Conservation (phyloP, 768 basidiomycete genomes). For the Boletus huronensis region DNA sequence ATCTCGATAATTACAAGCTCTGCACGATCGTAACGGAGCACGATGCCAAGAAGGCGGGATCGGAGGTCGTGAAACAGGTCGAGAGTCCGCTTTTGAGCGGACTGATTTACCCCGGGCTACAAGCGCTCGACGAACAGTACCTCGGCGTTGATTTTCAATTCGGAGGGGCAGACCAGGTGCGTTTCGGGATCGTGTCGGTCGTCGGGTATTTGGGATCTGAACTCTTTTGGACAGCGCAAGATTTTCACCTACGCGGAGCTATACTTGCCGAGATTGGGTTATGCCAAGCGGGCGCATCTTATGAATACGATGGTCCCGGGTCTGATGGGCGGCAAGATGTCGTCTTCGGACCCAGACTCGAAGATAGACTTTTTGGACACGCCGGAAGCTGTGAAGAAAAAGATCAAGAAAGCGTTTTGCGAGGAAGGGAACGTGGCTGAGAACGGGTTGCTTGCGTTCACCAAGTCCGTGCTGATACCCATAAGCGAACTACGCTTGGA, state of each 20-base stretch:
- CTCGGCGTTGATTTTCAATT: conserved; percentile 96
- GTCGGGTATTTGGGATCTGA: background rate
- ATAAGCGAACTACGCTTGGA: conserved; percentile 74
- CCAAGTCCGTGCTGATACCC: conserved; percentile 83
- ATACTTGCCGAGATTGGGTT: conserved; percentile 91
- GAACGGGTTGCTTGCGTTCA: conserved; percentile 87
- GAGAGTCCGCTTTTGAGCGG: conserved; percentile 89
- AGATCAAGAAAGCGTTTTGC: conserved; percentile 91
- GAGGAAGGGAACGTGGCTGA: conserved; percentile 87
- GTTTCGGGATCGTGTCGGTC: conserved; percentile 14
- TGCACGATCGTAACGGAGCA: conserved; percentile 91
- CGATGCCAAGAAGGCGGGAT: conserved; percentile 97
- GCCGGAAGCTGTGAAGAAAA: conserved; percentile 78
- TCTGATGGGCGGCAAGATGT: conserved; percentile 95
- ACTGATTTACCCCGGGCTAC: conserved; percentile 91
- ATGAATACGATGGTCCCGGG: conserved; percentile 99
- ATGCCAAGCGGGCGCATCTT: conserved; percentile 90
- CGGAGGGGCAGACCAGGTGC: conserved; percentile 93
- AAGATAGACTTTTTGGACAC: conserved; percentile 97
- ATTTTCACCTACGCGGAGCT: conserved; percentile 98
- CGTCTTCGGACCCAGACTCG: conserved; percentile 93
- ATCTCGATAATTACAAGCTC: conserved; percentile 89
- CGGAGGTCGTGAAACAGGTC: conserved; percentile 98
- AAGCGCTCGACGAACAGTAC: conserved; percentile 97
- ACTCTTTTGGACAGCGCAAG: conserved; percentile 63